Evolutionary conservation across 1,284 basidiomycete genomes (phyloP).

Genomic region (Grifola frondosa): DNA sequence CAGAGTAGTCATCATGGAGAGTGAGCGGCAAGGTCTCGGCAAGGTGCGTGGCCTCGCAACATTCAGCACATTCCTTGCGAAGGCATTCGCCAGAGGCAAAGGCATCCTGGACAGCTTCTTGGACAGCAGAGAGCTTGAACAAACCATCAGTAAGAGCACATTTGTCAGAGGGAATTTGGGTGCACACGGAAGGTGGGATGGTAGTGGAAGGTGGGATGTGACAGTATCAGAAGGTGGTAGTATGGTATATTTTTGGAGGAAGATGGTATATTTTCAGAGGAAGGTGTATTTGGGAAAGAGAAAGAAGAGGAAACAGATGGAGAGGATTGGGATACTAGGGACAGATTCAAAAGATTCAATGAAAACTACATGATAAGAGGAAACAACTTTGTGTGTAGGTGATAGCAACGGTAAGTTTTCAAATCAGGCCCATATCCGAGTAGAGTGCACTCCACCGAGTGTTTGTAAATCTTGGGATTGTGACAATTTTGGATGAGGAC

Average conservation of each 20-base stretch:
- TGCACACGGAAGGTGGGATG: too few species aligned
- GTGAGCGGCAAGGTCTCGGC: too few species aligned
- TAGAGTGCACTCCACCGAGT: constrained; percentile 30
- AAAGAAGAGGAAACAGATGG: too few species aligned
- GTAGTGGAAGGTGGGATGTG: too few species aligned
- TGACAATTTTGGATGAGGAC: constrained; percentile 6
- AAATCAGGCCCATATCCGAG: constrained; percentile 31
- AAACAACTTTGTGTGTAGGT: constrained; percentile 16
- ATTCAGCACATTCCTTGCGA: not conserved
- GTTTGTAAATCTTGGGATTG: constrained; percentile 30
- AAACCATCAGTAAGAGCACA: too few species aligned
- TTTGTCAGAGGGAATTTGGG: too few species aligned
- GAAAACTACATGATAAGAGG: constrained; percentile 25
- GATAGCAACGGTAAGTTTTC: constrained; percentile 32
- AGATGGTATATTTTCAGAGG: too few species aligned
- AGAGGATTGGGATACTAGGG: too few species aligned
- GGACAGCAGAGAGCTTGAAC: constrained; percentile 4
- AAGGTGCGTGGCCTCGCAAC: too few species aligned
- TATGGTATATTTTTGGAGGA: too few species aligned
- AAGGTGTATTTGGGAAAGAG: too few species aligned
- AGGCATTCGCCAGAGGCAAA: not conserved
- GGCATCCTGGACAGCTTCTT: not conserved
- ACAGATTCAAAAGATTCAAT: constrained; percentile 16
- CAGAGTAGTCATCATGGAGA: constrained; percentile 4
- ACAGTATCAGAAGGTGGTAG: not conserved